Conservation (phyloP, 306 rosid species). For the Canavalia gladiata region DNA sequence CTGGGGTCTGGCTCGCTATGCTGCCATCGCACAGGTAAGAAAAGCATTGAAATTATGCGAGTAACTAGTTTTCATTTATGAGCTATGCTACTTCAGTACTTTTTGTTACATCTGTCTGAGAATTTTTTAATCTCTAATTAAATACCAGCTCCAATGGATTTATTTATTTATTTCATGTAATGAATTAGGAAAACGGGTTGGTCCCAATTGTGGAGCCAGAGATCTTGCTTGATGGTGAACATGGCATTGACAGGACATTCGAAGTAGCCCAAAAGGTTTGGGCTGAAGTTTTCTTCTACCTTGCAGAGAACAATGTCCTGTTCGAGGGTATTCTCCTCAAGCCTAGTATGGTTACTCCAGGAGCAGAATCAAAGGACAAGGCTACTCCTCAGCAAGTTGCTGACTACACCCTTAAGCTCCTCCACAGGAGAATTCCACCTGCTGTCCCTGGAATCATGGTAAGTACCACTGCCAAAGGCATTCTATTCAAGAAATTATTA, state of each 20-base stretch:
- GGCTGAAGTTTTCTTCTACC: slow-evolving; percentile 97
- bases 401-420: slow-evolving; percentile 88
- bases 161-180: not conserved
- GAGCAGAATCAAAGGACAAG: slow-evolving; percentile 84
- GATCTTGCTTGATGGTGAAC: slow-evolving; percentile 97
- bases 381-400: slow-evolving; percentile 83
- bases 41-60: not conserved
- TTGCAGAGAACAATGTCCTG: slow-evolving; percentile 87
- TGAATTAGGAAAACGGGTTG: slow-evolving; percentile 53
- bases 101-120: slow-evolving; percentile 5
- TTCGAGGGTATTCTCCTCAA: slow-evolving; percentile 96
- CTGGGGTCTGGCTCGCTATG: slow-evolving; percentile 95
- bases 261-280: slow-evolving; percentile 90
- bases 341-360: slow-evolving; percentile 99
- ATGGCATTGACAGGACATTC: slow-evolving; percentile 80
- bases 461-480: slow-evolving; percentile 35
- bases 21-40: slow-evolving; percentile 88
- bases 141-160: not conserved
- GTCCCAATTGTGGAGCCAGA: slow-evolving; percentile 98
- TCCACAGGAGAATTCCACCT: slow-evolving; percentile 84
- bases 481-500: not conserved
- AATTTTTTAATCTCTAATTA: not conserved
- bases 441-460: slow-evolving; percentile 99
- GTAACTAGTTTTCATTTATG: not conserved
- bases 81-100: not conserved